A percentile compares a stretch with the other conserved stretches of the same genome.
Conservation (phyloP, 495 filamentous ascomycete species). For the Penicillium ochrochloron region DNA sequence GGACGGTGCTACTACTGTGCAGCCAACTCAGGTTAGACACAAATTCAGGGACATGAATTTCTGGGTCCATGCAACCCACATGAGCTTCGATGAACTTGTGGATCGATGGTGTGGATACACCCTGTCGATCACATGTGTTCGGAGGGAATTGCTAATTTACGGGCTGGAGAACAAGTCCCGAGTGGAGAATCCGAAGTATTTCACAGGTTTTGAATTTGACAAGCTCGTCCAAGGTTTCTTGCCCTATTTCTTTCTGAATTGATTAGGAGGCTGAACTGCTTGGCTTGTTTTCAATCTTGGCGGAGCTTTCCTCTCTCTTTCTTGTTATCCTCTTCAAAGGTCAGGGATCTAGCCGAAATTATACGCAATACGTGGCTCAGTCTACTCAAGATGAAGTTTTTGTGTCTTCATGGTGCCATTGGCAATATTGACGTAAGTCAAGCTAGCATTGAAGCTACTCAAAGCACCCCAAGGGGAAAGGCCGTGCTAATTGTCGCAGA, state of each 20-base stretch:
- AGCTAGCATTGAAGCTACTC: not conserved
- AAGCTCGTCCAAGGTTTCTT: conserved; percentile 1
- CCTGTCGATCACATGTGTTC: conserved; percentile 27
- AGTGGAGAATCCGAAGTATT: not conserved
- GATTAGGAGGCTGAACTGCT: conserved; percentile 4
- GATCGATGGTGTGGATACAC: conserved; percentile 8
- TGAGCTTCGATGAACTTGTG: conserved; percentile 19
- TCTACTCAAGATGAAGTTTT: conserved; percentile 30
- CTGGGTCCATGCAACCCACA: conserved; percentile 26
- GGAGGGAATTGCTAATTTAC: conserved; percentile 23
- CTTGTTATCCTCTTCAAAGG: not conserved
- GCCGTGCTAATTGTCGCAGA: conserved; percentile 35
- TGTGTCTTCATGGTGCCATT: conserved; percentile 40
- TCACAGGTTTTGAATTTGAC: not conserved
- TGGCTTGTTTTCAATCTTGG: not conserved
- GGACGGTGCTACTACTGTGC: conserved; percentile 16
- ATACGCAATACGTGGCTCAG: conserved; percentile 3
- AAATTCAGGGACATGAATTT: conserved; percentile 24
- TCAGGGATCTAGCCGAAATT: not conserved
- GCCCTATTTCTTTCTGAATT: not conserved
- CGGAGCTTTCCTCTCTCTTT: not conserved
- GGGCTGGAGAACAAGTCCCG: conserved; percentile 4
- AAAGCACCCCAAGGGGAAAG: not conserved
- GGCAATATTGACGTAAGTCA: conserved; percentile 37
- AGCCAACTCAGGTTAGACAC: conserved; percentile 23